These are phyloP conservation scores for Fusarium anthophilum DNA, from an alignment of 2,329 filamentous ascomycete genomes.

Conservation along the genomic window DNA sequence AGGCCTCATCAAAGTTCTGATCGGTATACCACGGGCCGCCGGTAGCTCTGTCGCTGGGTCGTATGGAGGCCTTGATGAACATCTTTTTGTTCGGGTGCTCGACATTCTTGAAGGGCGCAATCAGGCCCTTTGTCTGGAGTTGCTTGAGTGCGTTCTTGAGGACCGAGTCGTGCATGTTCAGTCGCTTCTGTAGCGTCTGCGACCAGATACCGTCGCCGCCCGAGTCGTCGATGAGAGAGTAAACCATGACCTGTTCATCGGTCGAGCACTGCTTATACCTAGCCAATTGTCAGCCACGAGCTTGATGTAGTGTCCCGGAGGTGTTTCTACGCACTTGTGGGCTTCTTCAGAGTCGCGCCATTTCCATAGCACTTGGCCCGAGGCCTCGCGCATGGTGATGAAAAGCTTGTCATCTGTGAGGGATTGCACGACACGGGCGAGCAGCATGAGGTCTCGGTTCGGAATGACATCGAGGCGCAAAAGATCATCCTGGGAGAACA, in stretches of 20 bases:
- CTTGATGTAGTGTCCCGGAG: neutral
- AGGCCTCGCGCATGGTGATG: slow-evolving; percentile 54
- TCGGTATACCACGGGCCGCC: slow-evolving; percentile 96
- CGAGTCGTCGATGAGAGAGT: slow-evolving; percentile 86
- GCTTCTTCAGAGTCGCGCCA: slow-evolving; percentile 69
- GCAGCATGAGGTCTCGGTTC: slow-evolving; percentile 62
- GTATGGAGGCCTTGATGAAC: slow-evolving; percentile 89
- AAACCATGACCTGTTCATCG: slow-evolving; percentile 85
- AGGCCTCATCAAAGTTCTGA: slow-evolving; percentile 85
- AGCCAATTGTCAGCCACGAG: slow-evolving; percentile 23
- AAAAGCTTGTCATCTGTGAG: slow-evolving; percentile 70
- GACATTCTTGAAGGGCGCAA: slow-evolving; percentile 90
- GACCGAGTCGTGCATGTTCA: slow-evolving; percentile 84
- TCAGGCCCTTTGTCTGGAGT: slow-evolving; percentile 82
- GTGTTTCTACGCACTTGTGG: slow-evolving; percentile 60
- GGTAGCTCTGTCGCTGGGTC: slow-evolving; percentile 88
- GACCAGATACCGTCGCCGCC: slow-evolving; percentile 91
- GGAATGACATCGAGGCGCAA: slow-evolving; percentile 66
- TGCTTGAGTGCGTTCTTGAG: slow-evolving; percentile 85
- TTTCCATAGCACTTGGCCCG: slow-evolving; percentile 60
- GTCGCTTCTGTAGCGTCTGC: slow-evolving; percentile 80
- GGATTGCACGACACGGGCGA: slow-evolving; percentile 65
- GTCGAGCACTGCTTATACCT: slow-evolving; percentile 69
- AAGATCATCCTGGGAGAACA: slow-evolving; percentile 69
- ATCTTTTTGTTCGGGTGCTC: slow-evolving; percentile 92